Percentiles rank a stretch among this genome's conserved stretches.
Evolutionary conservation across 177 flowering plant genomes (phyloP).

Genomic region (Vitis hybrid): DNA sequence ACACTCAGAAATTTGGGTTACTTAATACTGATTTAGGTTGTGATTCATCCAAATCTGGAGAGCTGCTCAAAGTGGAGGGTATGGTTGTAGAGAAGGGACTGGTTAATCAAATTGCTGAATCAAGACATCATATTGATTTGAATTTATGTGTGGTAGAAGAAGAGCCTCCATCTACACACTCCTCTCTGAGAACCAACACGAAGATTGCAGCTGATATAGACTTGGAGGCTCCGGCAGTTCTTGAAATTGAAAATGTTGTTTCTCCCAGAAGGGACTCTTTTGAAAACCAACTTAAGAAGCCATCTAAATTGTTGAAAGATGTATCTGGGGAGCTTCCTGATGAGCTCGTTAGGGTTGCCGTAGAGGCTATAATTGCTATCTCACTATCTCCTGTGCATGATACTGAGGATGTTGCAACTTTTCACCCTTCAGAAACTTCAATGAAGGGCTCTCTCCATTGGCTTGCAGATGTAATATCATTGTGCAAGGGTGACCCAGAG

Average conservation of each 20-base stretch:
- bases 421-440: constrained; percentile 16
- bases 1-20: constrained; percentile 6
- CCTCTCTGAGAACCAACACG: constrained; percentile 15
- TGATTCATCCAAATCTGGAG: constrained; percentile 14
- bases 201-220: constrained; percentile 37
- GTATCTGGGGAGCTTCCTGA: constrained; percentile 12
- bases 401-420: background rate
- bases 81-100: constrained; percentile 14
- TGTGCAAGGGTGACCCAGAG: constrained; percentile 24
- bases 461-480: constrained; percentile 60
- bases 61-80: constrained; percentile 9
- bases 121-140: constrained; percentile 48
- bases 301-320: constrained; percentile 11
- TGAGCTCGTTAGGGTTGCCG: constrained; percentile 38
- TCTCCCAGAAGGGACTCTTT: constrained; percentile 4
- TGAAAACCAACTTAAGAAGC: constrained; percentile 14
- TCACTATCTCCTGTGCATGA: constrained; percentile 26
- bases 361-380: constrained; percentile 62
- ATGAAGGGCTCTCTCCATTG: constrained; percentile 39
- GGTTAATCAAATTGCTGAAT: constrained; percentile 10
- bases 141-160: constrained; percentile 44
- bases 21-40: constrained; percentile 18
- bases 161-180: constrained; percentile 25
- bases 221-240: constrained; percentile 47
- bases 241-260: constrained; percentile 26